Base-by-base conservation (phyloP, 2,329 filamentous ascomycete genomes). In the Cadophora gregata region DNA sequence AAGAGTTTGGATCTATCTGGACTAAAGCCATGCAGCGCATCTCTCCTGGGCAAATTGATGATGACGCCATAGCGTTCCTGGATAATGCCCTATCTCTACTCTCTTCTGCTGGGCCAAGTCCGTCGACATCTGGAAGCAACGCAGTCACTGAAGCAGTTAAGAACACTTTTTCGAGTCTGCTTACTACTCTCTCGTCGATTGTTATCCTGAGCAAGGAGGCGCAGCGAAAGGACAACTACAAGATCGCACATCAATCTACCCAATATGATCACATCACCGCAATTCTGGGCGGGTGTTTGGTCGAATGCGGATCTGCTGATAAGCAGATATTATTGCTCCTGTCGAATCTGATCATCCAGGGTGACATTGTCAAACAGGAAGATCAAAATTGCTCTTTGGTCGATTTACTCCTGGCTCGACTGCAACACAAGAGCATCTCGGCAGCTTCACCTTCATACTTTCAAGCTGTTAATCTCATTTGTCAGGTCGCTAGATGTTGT, bases 401-500 rank as follows among this genome's bases (percentile, higher is more conserved):
- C 36, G 47, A 68, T n/a, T 14, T 48, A 31, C 42, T 72, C 19
- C 12, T 69, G 6, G 19, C 55, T 25, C 59, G 69, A 42, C 58
- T 71, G 24, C 51, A 53, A 12, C 42, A 65, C 25, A 50, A 59
- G n/a, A 47, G 42, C 2, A n/a, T 51, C 16, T 38, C 21, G 2
- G 38, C 21, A 12, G 14, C 56, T 10, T 60, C 59, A 1, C 47
- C 64, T 16, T 53, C 59, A 8, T 74, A 72, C 45, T 47, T 63
- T 31, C 68, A 71, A 45, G 55, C 69, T 16, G 72, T 71, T 5
- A 72, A 76, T 1, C 77, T 87, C 45, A 72, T 82, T 33, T 81
- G 81, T 65, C 81, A 80, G 7, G 75, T 85, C 12, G 81, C 84
- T 2, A 80, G 82, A 36, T 82, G 78, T 69, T 84, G 82, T 69